Evolutionary conservation across 148 eudicot genomes (phyloP).

Genomic region (Camellia sinensis): DNA sequence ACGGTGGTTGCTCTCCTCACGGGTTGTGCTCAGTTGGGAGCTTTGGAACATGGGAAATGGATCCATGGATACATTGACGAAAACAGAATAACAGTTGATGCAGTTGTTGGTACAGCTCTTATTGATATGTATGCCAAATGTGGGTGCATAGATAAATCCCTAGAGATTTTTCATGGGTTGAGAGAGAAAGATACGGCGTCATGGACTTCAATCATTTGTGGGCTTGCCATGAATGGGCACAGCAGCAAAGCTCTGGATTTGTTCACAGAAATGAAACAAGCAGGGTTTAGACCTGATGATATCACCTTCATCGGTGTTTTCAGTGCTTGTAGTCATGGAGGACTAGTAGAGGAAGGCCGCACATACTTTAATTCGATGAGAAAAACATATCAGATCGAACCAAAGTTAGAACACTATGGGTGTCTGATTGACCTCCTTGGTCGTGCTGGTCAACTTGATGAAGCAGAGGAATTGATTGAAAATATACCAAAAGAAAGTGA

Average conservation of each 20-base stretch:
- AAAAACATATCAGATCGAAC: constrained; percentile 19
- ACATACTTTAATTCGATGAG: constrained; percentile 24
- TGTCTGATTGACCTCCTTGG: constrained; percentile 36
- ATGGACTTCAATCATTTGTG: constrained; percentile 41
- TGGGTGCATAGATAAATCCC: constrained; percentile 31
- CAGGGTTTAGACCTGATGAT: constrained; percentile 29
- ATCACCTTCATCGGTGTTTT: constrained; percentile 32
- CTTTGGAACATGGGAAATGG: constrained; percentile 35
- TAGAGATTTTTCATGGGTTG: constrained; percentile 26
- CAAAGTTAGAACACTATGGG: constrained; percentile 33
- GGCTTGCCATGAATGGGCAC: constrained; percentile 32
- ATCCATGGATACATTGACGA: constrained; percentile 28
- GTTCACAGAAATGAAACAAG: constrained; percentile 27
- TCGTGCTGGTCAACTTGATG: constrained; percentile 28
- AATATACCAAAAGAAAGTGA: constrained; percentile 18
- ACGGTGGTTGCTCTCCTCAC: constrained; percentile 26
- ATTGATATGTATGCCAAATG: constrained; percentile 41
- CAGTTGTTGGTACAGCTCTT: constrained; percentile 36
- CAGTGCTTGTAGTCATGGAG: constrained; percentile 32
- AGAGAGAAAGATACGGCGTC: constrained; percentile 27
- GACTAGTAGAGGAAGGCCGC: constrained; percentile 25
- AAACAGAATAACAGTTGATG: constrained; percentile 23
- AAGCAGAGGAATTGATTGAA: constrained; percentile 21
- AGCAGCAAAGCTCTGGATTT: constrained; percentile 22
- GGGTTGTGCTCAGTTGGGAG: constrained; percentile 33